Base-by-base conservation (phyloP, 2,329 filamentous ascomycete genomes). In the Fusarium tupiense region DNA sequence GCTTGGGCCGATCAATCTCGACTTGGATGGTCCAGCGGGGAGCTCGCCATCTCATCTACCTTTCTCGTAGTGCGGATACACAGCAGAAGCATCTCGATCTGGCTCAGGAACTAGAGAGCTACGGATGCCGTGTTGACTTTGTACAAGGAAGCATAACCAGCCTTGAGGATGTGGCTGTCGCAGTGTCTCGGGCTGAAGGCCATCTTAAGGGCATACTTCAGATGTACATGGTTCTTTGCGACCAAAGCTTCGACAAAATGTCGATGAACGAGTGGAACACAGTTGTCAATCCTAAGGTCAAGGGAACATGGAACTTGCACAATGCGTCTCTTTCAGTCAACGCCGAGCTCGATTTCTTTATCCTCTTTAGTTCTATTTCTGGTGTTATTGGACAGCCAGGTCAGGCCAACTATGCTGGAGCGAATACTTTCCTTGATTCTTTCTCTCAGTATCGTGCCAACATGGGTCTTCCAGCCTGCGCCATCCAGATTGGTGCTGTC, bases 161-260 rank as follows among this genome's bases (percentile, higher is more conserved):
- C n/a, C 14, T 63, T n/a, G 8, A 47, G 1, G 41, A 63, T 9
- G 52, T 63, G 1, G 40, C 35, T 4, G 4, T 19, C 2, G 52
- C 52, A 2, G 35, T 63, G 19, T 14, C 52, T 4, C 26, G 26
- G 19, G 52, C 61, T 5, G 8, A 47, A 4, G 53, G 52, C 8
- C 35, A n/a, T 13, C 52, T 63, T 13, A 59, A 59, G 19, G 61
- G 61, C n/a, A 44, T 63, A 9, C 24, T 63, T 2, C 61, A 63
- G 29, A 63, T 63, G 61, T 63, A 52, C 2, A 63, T 63, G 61
- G 61, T 63, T 35, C 61, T 63, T 11, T 44, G 40, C 8, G 61
- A 63, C 22, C 61, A 59, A 7, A 44, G 52, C 10, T 63, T 63
- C 16, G 10, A 19, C 2, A 59, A 31, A 10, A 63, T 63, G 61